phyloP scores from a whole-genome alignment of 352 stramenopile species.

The Phytophthora rubi region DNA sequence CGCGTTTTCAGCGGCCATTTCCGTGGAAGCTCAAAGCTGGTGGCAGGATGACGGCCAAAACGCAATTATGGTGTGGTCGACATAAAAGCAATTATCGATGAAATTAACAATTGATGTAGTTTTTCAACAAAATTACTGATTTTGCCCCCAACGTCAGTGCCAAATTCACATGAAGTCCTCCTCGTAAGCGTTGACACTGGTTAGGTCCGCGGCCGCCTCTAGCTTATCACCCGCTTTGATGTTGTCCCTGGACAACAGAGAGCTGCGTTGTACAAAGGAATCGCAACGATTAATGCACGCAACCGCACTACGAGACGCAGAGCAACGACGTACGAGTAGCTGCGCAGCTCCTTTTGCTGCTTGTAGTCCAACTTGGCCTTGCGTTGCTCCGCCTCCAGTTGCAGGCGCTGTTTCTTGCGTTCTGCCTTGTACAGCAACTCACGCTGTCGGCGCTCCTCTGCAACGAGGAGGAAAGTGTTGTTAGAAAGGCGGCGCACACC shows the following conservation, averaged over 20 bases:
- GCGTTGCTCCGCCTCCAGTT: slow-evolving; percentile 54
- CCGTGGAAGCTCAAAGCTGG: slow-evolving; percentile 6
- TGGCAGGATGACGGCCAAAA: slow-evolving; percentile 2
- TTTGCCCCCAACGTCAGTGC: neutral
- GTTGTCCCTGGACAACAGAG: slow-evolving; percentile 71
- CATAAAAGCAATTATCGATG: slow-evolving; percentile 4
- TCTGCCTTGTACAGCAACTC: slow-evolving; percentile 77
- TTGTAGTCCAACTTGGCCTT: slow-evolving; percentile 69
- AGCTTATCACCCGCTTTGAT: slow-evolving; percentile 56
- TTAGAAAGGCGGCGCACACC: slow-evolving; percentile 15
- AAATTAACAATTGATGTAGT: neutral
- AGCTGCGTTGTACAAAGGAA: slow-evolving; percentile 30
- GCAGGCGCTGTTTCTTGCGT: slow-evolving; percentile 71
- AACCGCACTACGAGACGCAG: neutral
- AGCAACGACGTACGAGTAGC: slow-evolving; percentile 65
- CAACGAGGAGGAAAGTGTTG: slow-evolving; percentile 24
- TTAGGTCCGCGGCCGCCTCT: slow-evolving; percentile 56
- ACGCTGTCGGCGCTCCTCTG: slow-evolving; percentile 69
- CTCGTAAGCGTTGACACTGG: slow-evolving; percentile 77
- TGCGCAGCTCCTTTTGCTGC: slow-evolving; percentile 78
- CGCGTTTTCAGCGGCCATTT: slow-evolving; percentile 28
- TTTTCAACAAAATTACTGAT: neutral
- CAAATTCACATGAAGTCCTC: slow-evolving; percentile 80
- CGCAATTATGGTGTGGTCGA: slow-evolving; percentile 14
- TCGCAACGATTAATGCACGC: neutral